Evolutionary conservation across 1,139 yeast genomes (phyloP).

Genomic region (Suhomyces terraborum): DNA sequence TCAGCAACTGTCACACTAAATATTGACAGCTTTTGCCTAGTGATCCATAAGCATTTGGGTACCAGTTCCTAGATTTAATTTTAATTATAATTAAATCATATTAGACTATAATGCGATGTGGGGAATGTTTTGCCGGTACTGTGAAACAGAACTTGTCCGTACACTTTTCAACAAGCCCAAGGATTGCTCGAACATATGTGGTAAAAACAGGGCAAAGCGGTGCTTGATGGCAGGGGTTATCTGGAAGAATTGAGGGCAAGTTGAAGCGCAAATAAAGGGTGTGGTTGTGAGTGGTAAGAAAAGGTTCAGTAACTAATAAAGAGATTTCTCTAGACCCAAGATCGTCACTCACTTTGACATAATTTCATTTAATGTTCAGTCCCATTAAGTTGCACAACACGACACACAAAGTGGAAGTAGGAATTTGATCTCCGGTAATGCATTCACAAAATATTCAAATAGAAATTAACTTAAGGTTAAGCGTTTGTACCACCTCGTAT

Average conservation of each 20-base stretch:
- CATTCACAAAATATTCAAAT: background rate
- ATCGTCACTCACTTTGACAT: too few species aligned
- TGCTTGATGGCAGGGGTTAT: background rate
- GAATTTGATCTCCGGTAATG: slow-evolving; percentile 1
- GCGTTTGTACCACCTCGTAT: slow-evolving; percentile 2
- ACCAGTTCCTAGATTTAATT: background rate
- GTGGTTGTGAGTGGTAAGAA: background rate
- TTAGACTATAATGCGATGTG: background rate
- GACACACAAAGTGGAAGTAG: background rate
- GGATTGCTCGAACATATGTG: too few species aligned
- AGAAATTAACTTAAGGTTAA: background rate
- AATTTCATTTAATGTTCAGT: too few species aligned
- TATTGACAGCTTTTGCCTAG: too few species aligned
- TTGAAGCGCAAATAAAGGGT: background rate
- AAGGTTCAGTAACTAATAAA: background rate
- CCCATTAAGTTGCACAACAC: too few species aligned
- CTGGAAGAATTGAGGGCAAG: background rate
- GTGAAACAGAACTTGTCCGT: slow-evolving; percentile 1
- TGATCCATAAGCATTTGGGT: background rate
- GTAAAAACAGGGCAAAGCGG: slow-evolving; percentile 3
- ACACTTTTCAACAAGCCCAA: background rate
- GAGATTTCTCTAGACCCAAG: too few species aligned
- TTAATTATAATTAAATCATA: background rate
- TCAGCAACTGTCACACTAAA: too few species aligned
- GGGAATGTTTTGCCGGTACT: background rate